phyloP scores from a whole-genome alignment of 2,329 filamentous ascomycete species.

The Neophaeococcomyces mojaviensis region DNA sequence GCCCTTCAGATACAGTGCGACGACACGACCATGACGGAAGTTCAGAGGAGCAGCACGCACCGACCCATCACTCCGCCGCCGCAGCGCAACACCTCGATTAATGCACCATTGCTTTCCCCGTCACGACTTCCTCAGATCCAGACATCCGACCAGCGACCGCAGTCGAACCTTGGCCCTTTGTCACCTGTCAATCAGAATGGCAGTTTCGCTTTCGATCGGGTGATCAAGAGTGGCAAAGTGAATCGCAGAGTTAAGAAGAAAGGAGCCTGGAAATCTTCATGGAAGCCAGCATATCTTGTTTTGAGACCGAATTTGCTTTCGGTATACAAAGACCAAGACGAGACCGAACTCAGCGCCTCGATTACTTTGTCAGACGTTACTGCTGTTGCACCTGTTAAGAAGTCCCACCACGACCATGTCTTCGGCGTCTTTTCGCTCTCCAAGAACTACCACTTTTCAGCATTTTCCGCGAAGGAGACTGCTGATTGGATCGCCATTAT shows the following conservation, averaged over 20 bases:
- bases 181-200: constrained; percentile 91
- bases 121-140: constrained; percentile 12
- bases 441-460: constrained; percentile 86
- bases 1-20: too few species aligned
- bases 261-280: constrained; percentile 56
- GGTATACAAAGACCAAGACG: constrained; percentile 85
- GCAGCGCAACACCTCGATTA: not conserved
- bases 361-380: constrained; percentile 84
- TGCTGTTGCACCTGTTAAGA: constrained; percentile 80
- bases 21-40: constrained; percentile 5
- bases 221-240: constrained; percentile 81
- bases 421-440: constrained; percentile 90
- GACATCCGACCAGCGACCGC: constrained; percentile 16
- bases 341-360: constrained; percentile 82
- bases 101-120: constrained; percentile 10
- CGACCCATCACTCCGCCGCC: constrained; percentile 9
- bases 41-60: not conserved
- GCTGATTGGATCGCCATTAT: constrained; percentile 82
- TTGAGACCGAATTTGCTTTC: constrained; percentile 83
- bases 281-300: constrained; percentile 85
- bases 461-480: constrained; percentile 63
- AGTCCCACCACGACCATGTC: constrained; percentile 75
- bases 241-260: constrained; percentile 88
- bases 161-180: constrained; percentile 56
- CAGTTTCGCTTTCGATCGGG: constrained; percentile 90